Evolutionary conservation across 108 stramenopile species (phyloP), one percentile per base, ranked within the genome.

Genomic region (Skeletonema menzelii): DNA sequence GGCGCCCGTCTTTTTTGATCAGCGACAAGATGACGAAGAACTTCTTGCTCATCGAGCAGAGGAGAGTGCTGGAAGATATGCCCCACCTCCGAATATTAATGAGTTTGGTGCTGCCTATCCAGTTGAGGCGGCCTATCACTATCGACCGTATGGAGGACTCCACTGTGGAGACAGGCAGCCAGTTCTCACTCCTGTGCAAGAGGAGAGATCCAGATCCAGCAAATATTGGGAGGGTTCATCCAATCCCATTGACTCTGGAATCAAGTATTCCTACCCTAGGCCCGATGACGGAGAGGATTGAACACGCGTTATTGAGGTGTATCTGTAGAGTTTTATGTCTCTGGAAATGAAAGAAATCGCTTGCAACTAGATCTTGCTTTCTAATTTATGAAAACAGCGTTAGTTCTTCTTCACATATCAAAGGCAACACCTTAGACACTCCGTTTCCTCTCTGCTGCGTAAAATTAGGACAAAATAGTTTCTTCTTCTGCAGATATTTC

Each of bases 11-110:
- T 6, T 5, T 0, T 53, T 19, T 28, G 76, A 76, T 63, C 60
- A 68, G 34, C 68, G 76, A 5, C 62, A 76, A 62, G 76, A 76
- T 69, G 46, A 76, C 57, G 46, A 40, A 40, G 62, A 68, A 44
- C 55, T 69, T 38, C 49, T 57, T 34, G 56, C 49, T 65, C 67
- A 37, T 37, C 35, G 35, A 37, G 19, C 3, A 40, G 64, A 63
- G 57, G 56, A 56, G 35, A 24, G 32, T 40, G 27, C 37, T 27
- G 15, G 4, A 28, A 8, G 67, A 27, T 69, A 37, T 59, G 67
- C 56, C n/a, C 22, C 56, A 38, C 15, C 20, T 6, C 31, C 31
- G 30, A 31, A 59, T n/a, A 59, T 59, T 5, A 31, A 37, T 28
- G 22, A 58, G 34, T 56, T 37, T 13, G 24, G 35, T 53, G 32